Base-by-base conservation (phyloP, 495 filamentous ascomycete genomes). In the Xylaria telfairii region DNA sequence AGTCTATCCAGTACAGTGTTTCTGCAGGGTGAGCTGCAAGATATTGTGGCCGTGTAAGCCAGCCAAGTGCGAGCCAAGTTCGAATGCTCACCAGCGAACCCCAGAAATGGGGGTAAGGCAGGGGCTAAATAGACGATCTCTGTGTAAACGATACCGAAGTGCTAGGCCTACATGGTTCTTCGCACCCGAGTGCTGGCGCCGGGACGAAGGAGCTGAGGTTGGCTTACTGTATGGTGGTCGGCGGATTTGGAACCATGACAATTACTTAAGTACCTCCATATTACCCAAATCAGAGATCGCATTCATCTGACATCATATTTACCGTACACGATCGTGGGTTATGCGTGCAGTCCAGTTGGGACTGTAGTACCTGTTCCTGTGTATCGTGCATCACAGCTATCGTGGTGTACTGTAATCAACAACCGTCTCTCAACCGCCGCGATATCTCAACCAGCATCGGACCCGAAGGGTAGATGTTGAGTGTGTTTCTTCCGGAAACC, bases 171-270 rank as follows among this genome's bases (percentile, higher is more conserved):
- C 17, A 59, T 10, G 30, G 24, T 63, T 28, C 39, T 28, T 28
- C 4, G 21, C 15, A 21, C 37, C 32, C 10, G 32, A 0, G 30
- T 32, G 13, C 26, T 34, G 54, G 54, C 28, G 8, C 41, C 59
- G 7, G 17, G 28, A 62, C 51, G 51, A 54, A 17, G 32, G 13
- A n/a, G 39, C 26, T 64, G 61, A 47, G 24, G 39, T 30, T 26
- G 21, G 65, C 65, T 67, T 67, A 67, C 65, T 67, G 65, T 67
- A 44, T 42, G n/a, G 8, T 42, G 12, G 32, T 21, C 51, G 39
- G 3, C 3, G 37, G 12, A 41, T 44, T 65, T 34, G 41, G 62
- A 21, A 49, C 37, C 54, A 62, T 69, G 67, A 69, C 67, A 69
- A 69, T 69, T 69, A 47, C 66, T 26, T 34, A 24, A 15, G 9